phyloP scores from a whole-genome alignment of 768 basidiomycete species.

The Phaeotremella skinneri region DNA sequence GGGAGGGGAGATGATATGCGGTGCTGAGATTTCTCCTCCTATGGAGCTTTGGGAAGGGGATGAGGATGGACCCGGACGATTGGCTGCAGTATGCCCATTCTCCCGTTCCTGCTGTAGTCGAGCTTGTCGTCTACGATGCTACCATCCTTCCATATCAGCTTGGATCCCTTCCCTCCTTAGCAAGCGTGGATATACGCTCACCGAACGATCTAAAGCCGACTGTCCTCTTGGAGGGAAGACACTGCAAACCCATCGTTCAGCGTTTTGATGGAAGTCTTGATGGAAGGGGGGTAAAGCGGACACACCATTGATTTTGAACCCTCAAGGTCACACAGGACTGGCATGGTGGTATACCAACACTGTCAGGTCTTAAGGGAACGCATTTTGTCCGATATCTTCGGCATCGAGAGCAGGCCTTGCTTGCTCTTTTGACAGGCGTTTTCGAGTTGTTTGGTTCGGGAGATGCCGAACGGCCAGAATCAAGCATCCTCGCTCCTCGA shows the following conservation, averaged over 20 bases:
- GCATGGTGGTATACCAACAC: conserved; percentile 9
- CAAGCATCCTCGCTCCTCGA: too few species aligned
- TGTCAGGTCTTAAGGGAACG: conserved; percentile 4
- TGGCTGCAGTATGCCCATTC: too few species aligned
- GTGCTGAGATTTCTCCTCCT: too few species aligned
- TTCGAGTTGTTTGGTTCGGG: too few species aligned
- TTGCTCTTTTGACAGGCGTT: conserved; percentile 17
- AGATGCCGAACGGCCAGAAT: too few species aligned
- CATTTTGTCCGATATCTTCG: conserved; percentile 18
- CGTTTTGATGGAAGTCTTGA: neutral
- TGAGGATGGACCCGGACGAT: too few species aligned
- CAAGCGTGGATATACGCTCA: too few species aligned
- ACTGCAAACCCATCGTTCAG: neutral
- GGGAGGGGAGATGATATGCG: neutral
- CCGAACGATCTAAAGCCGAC: conserved; percentile 13
- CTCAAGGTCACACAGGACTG: conserved; percentile 2
- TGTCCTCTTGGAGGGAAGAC: conserved; percentile 15
- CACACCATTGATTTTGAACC: conserved; percentile 14
- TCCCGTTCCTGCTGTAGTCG: too few species aligned
- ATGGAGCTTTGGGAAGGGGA: conserved; percentile 4
- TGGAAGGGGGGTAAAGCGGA: too few species aligned
- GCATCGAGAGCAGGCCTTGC: conserved; percentile 21
- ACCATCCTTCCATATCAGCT: too few species aligned
- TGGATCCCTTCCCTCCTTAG: too few species aligned
- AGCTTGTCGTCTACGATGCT: too few species aligned